These are phyloP conservation scores for Aspergillus luchuensis DNA, from an alignment of 2,329 filamentous ascomycete genomes.

Conservation along the genomic window DNA sequence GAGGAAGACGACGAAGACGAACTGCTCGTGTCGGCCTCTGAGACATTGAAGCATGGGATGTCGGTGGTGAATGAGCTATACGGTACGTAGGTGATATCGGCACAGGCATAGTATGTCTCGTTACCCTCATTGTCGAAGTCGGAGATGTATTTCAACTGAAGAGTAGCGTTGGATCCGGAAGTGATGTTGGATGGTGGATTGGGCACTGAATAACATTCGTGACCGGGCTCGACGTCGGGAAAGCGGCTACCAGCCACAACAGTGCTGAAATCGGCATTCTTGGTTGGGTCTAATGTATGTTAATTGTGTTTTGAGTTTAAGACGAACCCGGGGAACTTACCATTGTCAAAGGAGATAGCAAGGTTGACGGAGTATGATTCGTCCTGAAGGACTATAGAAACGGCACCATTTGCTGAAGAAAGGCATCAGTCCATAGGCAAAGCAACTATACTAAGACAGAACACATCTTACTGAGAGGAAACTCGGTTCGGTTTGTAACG, in stretches of 20 bases:
- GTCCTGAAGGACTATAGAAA: constrained; percentile 60
- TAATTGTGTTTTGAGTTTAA: neutral
- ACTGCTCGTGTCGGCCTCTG: constrained; percentile 33
- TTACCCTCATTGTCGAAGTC: constrained; percentile 46
- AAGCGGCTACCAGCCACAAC: constrained; percentile 36
- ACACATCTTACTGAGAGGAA: constrained; percentile 54
- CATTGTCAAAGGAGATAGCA: constrained; percentile 55
- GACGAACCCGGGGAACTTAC: constrained; percentile 40
- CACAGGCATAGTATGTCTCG: constrained; percentile 51
- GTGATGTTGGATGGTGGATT: constrained; percentile 36
- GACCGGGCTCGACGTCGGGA: constrained; percentile 45
- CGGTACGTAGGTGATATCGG: constrained; percentile 50
- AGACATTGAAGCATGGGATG: constrained; percentile 53
- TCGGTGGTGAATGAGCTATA: constrained; percentile 42
- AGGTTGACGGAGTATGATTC: constrained; percentile 59
- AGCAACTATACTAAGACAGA: too few species aligned
- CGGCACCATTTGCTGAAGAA: constrained; percentile 53
- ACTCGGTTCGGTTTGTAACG: constrained; percentile 55
- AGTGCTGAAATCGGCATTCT: constrained; percentile 44
- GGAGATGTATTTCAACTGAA: constrained; percentile 49
- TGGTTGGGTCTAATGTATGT: constrained; percentile 39
- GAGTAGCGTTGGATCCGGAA: constrained; percentile 48
- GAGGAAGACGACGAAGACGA: constrained; percentile 13
- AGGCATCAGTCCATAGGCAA: neutral
- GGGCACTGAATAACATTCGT: constrained; percentile 49